These are phyloP conservation scores for Suhomyces yuchorum DNA, from an alignment of 1,139 yeast genomes.

Conservation along the genomic window DNA sequence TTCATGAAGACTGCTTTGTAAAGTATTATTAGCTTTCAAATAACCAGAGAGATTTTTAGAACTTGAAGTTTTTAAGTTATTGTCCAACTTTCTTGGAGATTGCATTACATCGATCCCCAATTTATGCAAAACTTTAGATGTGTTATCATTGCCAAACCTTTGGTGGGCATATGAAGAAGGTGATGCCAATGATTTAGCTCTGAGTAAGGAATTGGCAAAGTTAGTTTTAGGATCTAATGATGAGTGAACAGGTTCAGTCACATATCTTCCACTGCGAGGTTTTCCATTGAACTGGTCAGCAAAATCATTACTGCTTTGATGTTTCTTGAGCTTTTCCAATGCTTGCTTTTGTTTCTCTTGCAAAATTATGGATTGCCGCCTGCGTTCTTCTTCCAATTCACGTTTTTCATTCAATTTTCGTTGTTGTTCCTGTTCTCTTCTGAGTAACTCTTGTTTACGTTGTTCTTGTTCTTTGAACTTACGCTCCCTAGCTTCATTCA, in stretches of 20 bases:
- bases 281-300: conserved; percentile 14
- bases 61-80: conserved; percentile 45
- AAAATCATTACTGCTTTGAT: conserved; percentile 31
- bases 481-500: conserved; percentile 34
- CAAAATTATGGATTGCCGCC: conserved; percentile 26
- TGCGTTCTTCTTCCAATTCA: conserved; percentile 19
- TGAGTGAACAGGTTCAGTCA: conserved; percentile 24
- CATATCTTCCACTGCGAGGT: conserved; percentile 14
- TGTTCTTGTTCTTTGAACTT: conserved; percentile 23
- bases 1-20: conserved; percentile 9
- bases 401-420: conserved; percentile 11
- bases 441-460: conserved; percentile 7
- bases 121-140: conserved; percentile 43
- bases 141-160: conserved; percentile 29
- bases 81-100: conserved; percentile 26
- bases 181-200: conserved; percentile 43
- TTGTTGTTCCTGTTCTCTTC: conserved; percentile 10
- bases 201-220: conserved; percentile 29
- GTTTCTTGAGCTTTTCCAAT: conserved; percentile 32
- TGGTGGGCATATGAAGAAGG: conserved; percentile 30
- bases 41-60: conserved; percentile 46
- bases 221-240: conserved; percentile 43
- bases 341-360: conserved; percentile 37
- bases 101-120: conserved; percentile 44
- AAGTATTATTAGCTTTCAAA: conserved; percentile 17